These are phyloP conservation scores for Boletus sp. DNA, from an alignment of 768 basidiomycete species.

Conservation along the genomic window DNA sequence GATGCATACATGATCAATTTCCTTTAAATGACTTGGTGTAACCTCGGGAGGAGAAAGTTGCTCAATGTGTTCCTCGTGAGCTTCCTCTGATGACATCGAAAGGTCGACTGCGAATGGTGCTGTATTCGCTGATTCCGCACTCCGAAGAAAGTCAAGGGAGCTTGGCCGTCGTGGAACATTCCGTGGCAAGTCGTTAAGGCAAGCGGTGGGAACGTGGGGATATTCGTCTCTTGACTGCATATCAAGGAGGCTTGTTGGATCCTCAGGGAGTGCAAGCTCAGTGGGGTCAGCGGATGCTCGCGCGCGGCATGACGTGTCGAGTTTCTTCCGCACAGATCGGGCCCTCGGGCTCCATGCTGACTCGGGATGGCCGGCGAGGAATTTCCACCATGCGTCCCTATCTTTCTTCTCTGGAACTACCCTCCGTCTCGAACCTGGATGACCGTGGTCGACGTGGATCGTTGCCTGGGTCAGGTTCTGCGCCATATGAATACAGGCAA, in stretches of 20 bases:
- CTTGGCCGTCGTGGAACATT: neutral
- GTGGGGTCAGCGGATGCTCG: conserved; percentile 36
- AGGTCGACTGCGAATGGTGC: neutral
- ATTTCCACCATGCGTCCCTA: conserved; percentile 79
- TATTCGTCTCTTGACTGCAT: conserved; percentile 1
- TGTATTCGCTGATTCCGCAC: neutral
- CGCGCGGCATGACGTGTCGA: conserved; percentile 24
- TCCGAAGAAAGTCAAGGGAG: neutral
- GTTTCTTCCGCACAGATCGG: conserved; percentile 12
- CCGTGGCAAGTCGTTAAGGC: neutral
- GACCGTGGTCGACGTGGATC: conserved; percentile 28
- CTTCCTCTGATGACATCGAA: neutral
- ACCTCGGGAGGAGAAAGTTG: conserved; percentile 48
- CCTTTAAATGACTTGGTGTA: conserved; percentile 50
- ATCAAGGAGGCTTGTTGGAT: neutral
- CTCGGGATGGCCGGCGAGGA: conserved; percentile 64
- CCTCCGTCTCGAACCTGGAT: conserved; percentile 21
- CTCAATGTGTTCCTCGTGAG: neutral
- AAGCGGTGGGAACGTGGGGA: neutral
- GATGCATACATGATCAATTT: conserved; percentile 62
- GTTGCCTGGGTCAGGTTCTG: conserved; percentile 70
- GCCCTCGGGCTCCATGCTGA: conserved; percentile 55
- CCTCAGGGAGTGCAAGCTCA: neutral
- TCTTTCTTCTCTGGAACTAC: conserved; percentile 68
- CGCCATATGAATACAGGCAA: conserved; percentile 3